Conservation (phyloP, 768 basidiomycete genomes). For the Russula griseocarnosa region DNA sequence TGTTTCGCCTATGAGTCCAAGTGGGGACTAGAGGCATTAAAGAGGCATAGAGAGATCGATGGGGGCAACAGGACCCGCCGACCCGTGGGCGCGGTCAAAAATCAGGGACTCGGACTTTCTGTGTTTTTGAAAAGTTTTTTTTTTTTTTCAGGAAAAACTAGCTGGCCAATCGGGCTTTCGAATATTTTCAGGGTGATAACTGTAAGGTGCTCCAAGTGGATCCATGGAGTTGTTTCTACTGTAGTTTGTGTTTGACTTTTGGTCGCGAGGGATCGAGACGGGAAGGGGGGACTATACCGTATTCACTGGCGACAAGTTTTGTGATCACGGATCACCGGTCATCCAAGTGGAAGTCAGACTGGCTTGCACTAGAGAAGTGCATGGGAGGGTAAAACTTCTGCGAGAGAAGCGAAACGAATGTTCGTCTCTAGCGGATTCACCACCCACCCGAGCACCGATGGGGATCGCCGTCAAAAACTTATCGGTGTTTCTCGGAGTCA, state of each 20-base stretch:
- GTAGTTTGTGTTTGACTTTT: too few species aligned
- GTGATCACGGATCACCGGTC: too few species aligned
- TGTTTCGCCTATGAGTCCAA: neutral
- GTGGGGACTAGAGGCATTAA: neutral
- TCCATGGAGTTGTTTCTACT: too few species aligned
- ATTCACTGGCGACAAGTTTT: too few species aligned
- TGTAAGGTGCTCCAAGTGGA: too few species aligned
- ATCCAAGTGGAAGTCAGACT: neutral
- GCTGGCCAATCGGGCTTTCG: too few species aligned
- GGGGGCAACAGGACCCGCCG: neutral
- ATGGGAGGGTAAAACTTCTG: neutral
- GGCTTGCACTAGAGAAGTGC: neutral
- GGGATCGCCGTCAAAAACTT: neutral
- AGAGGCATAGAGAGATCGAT: neutral
- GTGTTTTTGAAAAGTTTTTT: too few species aligned
- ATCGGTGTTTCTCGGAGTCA: neutral
- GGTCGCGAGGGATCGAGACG: too few species aligned
- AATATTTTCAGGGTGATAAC: too few species aligned
- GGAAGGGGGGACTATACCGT: too few species aligned
- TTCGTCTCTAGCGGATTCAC: neutral
- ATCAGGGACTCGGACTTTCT: neutral
- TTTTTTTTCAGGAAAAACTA: neutral
- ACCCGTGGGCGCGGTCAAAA: too few species aligned
- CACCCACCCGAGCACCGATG: neutral
- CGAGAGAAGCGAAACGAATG: neutral